Evolutionary conservation across 2,329 filamentous ascomycete genomes (phyloP).

Genomic region (Mariannaea sp.): DNA sequence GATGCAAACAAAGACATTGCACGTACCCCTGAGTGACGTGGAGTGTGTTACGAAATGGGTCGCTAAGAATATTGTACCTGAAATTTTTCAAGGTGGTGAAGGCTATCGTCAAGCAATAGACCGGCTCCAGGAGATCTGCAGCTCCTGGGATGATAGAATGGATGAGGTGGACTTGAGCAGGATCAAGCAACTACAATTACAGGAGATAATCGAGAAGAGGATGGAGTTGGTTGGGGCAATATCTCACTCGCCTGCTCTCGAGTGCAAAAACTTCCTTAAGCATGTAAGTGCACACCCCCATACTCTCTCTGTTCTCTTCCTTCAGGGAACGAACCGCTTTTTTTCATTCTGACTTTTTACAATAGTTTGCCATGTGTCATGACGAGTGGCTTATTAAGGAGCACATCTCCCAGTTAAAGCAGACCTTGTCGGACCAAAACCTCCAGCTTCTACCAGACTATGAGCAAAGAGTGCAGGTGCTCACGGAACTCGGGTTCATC

Average conservation of each 20-base stretch:
- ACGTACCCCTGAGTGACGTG: conserved; percentile 76
- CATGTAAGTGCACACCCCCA: conserved; percentile 67
- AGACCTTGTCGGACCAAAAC: conserved; percentile 93
- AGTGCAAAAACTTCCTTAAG: conserved; percentile 81
- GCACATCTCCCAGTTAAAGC: conserved; percentile 84
- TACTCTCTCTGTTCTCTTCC: too few species aligned
- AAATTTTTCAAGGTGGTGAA: conserved; percentile 61
- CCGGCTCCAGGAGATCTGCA: conserved; percentile 70
- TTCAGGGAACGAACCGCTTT: not conserved
- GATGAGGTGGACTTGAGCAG: conserved; percentile 82
- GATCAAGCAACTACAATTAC: conserved; percentile 80
- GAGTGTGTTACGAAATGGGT: conserved; percentile 81
- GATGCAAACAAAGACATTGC: conserved; percentile 68
- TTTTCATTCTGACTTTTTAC: conserved; percentile 48
- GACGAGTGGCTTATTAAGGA: conserved; percentile 97
- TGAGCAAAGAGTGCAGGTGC: conserved; percentile 88
- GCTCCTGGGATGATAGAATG: conserved; percentile 78
- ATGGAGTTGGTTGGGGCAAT: conserved; percentile 65
- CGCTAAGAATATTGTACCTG: conserved; percentile 62
- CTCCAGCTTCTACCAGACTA: conserved; percentile 95
- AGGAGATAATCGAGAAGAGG: conserved; percentile 78
- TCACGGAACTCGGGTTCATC: conserved; percentile 91
- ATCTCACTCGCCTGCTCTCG: conserved; percentile 66
- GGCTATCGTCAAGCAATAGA: conserved; percentile 62
- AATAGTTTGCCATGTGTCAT: conserved; percentile 90